These are phyloP conservation scores for Pancytospora philotis DNA, from an alignment of 371 early-diverging fungal species.

Conservation along the genomic window DNA sequence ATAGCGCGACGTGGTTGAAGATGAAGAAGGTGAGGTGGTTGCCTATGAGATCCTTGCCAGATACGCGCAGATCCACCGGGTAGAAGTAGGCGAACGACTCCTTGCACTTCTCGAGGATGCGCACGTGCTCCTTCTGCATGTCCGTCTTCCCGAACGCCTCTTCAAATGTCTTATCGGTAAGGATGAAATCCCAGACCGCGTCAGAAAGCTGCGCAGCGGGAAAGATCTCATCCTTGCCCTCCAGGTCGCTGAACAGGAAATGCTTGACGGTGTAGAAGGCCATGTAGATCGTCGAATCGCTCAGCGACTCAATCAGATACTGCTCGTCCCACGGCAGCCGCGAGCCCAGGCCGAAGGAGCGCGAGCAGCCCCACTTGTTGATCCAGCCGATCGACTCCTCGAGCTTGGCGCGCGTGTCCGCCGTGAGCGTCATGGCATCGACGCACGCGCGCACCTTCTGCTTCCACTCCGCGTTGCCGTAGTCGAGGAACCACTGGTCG, in stretches of 20 bases:
- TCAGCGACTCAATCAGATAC: conserved; percentile 91
- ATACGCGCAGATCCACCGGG: conserved; percentile 87
- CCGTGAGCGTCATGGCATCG: conserved; percentile 69
- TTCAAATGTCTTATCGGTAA: conserved; percentile 64
- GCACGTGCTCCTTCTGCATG: conserved; percentile 56
- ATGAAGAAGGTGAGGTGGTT: conserved; percentile 97
- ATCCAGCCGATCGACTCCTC: conserved; percentile 82
- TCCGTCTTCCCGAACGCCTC: conserved; percentile 51
- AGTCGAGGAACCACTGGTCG: conserved; percentile 99
- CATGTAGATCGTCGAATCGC: conserved; percentile 99
- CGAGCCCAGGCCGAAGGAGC: conserved; percentile 90
- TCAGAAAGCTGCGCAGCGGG: conserved; percentile 74
- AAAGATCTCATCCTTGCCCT: conserved; percentile 71
- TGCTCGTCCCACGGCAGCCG: conserved; percentile 86
- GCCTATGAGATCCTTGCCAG: conserved; percentile 92
- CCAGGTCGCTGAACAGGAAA: conserved; percentile 68
- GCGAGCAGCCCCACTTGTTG: conserved; percentile 93
- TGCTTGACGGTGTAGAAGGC: conserved; percentile 96
- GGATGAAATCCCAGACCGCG: conserved; percentile 83
- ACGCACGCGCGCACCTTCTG: conserved; percentile 64
- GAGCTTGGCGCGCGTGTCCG: conserved; percentile 78
- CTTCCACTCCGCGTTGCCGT: conserved; percentile 84
- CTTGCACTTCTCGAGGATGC: conserved; percentile 44
- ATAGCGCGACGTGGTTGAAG: conserved; percentile 93
- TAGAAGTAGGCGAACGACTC: conserved; percentile 80